Conservation (phyloP, 768 basidiomycete genomes). For the Gymnopilus dilepis region DNA sequence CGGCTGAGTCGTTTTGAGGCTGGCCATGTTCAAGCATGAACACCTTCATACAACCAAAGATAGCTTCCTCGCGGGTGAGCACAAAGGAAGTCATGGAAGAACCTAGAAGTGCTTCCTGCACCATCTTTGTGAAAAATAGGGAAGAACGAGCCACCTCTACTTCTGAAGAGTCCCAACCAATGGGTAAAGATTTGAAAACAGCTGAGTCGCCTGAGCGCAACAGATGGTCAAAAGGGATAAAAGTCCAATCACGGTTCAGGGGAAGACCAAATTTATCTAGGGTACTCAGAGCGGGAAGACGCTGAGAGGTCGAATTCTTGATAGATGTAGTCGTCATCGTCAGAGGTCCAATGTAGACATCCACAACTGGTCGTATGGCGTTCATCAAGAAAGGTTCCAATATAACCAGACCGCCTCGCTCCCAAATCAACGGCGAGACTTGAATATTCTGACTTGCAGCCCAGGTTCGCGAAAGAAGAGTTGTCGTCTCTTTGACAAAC, state of each 20-base stretch:
- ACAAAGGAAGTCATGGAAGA: constrained; percentile 48
- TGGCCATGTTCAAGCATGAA: constrained; percentile 96
- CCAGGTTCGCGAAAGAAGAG: constrained; percentile 47
- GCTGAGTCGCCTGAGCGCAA: constrained; percentile 74
- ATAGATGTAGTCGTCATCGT: constrained; percentile 60
- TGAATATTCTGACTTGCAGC: constrained; percentile 39
- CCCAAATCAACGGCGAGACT: constrained; percentile 50
- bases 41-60: constrained; percentile 88
- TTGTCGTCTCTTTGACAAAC: constrained; percentile 46
- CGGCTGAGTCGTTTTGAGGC: constrained; percentile 48
- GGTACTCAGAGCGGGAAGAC: constrained; percentile 37
- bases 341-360: constrained; percentile 56
- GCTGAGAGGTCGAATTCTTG: constrained; percentile 58
- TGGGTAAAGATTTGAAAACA: constrained; percentile 71
- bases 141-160: constrained; percentile 74
- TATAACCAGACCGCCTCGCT: constrained; percentile 52
- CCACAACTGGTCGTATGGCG: constrained; percentile 45
- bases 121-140: constrained; percentile 61
- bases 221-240: constrained; percentile 76
- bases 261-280: constrained; percentile 47
- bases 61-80: constrained; percentile 57
- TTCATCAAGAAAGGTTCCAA: constrained; percentile 67
- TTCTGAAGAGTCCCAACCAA: constrained; percentile 80
- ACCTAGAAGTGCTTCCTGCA: constrained; percentile 48
- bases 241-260: constrained; percentile 66